Base-by-base conservation (phyloP, 2,329 filamentous ascomycete genomes). In the Penicillium rolfsii region DNA sequence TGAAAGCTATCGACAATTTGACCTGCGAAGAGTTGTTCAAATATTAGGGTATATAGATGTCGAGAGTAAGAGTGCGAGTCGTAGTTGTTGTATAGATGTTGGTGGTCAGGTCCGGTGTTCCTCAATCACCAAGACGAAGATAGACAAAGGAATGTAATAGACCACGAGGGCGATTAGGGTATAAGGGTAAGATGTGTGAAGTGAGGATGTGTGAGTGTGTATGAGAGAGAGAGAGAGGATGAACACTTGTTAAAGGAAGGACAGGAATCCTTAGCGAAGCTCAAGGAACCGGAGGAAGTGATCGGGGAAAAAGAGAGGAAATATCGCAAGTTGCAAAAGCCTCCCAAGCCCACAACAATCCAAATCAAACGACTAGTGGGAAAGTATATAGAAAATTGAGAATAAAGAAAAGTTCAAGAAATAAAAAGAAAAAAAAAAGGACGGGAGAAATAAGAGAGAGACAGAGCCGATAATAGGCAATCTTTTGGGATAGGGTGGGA, bases 61-160 rank as follows among this genome's bases (percentile, higher is more conserved):
- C 46, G 46, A 49, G 28, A 33, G 43, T n/a, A 16, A 14, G 30
- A 33, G 8, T 33, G 30, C 11, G 30, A 50, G 46, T 33, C 2
- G 33, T 24, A 19, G 43, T 46, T 26, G 19, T 19, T 53, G 40
- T 22, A 11, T 35, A 14, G 30, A 7, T 5, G 36, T 40, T 53
- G 50, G 28, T 24, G 52, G 16, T 45, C 36, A 30, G 22, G 26
- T 28, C 24, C 36, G 24, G 26, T 43, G 14, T n/a, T 9, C 14
- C n/a, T n/a, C 35, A 38, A 43, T 33, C 14, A 43, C 38, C 35
- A 8, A 14, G 35, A 40, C 30, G 26, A 1, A 50, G 28, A n/a
- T 33, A 19, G n/a, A 41, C 38, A 54, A 54, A 54, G 5, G 67
- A 76, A 71, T 68, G 75, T 77, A 71, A 71, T 71, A 75, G 74